Evolutionary conservation across 768 basidiomycete species (phyloP).

Genomic region (Rhizopogon roseolus): DNA sequence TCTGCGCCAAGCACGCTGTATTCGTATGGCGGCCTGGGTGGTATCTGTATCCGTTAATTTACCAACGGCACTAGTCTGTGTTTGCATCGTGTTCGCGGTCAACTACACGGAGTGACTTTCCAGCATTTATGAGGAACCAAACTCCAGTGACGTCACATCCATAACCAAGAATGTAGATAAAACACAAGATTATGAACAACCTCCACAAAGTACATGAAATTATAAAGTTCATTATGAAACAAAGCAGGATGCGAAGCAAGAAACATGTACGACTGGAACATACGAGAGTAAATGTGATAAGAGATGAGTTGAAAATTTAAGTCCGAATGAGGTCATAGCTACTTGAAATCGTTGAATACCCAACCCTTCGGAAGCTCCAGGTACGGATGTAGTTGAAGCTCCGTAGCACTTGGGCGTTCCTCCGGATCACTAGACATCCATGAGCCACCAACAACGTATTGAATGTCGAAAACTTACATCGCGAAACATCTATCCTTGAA

Average conservation of each 20-base stretch:
- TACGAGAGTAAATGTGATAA: slow-evolving; percentile 17
- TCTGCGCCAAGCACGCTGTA: slow-evolving; percentile 37
- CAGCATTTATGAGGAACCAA: not conserved
- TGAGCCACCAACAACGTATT: slow-evolving; percentile 2
- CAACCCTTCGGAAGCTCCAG: slow-evolving; percentile 68
- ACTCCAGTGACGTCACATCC: not conserved
- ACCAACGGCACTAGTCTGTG: not conserved
- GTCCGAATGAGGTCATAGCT: slow-evolving; percentile 12
- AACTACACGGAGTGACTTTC: not conserved
- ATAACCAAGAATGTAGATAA: slow-evolving; percentile 11
- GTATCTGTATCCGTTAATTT: not conserved
- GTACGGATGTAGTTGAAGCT: slow-evolving; percentile 78
- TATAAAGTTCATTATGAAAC: slow-evolving; percentile 29
- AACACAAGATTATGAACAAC: slow-evolving; percentile 17
- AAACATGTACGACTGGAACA: slow-evolving; percentile 9
- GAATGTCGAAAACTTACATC: slow-evolving; percentile 47
- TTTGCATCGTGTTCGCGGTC: not conserved
- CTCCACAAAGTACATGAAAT: slow-evolving; percentile 22
- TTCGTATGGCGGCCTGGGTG: slow-evolving; percentile 29
- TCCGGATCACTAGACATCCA: slow-evolving; percentile 61
- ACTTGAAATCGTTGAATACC: slow-evolving; percentile 58
- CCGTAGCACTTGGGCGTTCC: slow-evolving; percentile 73
- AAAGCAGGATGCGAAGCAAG: slow-evolving; percentile 6
- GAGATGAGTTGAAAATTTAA: slow-evolving; percentile 14
- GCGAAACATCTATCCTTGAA: slow-evolving; percentile 89